Evolutionary conservation across 805 yeast species (phyloP).

Genomic region (Myxozyma melibiosi): DNA sequence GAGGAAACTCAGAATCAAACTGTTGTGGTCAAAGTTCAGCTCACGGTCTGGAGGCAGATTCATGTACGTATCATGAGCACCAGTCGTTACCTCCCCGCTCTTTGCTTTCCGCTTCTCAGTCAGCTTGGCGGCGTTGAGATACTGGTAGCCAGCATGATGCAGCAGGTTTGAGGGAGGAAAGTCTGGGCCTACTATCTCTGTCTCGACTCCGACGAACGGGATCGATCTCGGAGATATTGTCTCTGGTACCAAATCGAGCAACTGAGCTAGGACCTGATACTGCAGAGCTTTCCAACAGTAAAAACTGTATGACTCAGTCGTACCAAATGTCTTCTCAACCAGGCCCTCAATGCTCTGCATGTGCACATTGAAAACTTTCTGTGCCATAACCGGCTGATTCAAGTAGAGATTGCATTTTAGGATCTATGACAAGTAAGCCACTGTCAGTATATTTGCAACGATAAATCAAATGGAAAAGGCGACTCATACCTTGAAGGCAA

Average conservation of each 20-base stretch:
- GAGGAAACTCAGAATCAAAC: constrained; percentile 11
- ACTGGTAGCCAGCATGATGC: constrained; percentile 35
- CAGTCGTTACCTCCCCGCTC: background rate
- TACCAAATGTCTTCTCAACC: constrained; percentile 40
- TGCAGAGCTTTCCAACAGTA: constrained; percentile 64
- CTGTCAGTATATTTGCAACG: too few relatives aligned
- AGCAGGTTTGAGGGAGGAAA: constrained; percentile 32
- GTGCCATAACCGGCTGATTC: constrained; percentile 61
- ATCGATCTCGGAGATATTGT: constrained; percentile 44
- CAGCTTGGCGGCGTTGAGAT: constrained; percentile 34
- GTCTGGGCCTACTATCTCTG: constrained; percentile 25
- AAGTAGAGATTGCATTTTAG: constrained; percentile 60
- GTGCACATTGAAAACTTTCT: constrained; percentile 67
- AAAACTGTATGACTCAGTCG: constrained; percentile 40
- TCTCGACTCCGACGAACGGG: constrained; percentile 39
- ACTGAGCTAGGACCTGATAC: constrained; percentile 64
- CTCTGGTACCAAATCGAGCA: constrained; percentile 54
- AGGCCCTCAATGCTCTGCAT: constrained; percentile 52
- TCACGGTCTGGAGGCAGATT: constrained; percentile 22
- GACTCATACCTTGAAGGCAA: constrained; percentile 50
- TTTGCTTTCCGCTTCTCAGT: constrained; percentile 34
- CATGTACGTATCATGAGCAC: constrained; percentile 17
- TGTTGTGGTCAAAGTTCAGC: constrained; percentile 12
- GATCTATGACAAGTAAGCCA: constrained; percentile 47
- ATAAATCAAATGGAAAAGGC: too few relatives aligned